Evolutionary conservation across 2,329 filamentous ascomycete genomes (phyloP).

Genomic region (Hypomyces perniciosus): DNA sequence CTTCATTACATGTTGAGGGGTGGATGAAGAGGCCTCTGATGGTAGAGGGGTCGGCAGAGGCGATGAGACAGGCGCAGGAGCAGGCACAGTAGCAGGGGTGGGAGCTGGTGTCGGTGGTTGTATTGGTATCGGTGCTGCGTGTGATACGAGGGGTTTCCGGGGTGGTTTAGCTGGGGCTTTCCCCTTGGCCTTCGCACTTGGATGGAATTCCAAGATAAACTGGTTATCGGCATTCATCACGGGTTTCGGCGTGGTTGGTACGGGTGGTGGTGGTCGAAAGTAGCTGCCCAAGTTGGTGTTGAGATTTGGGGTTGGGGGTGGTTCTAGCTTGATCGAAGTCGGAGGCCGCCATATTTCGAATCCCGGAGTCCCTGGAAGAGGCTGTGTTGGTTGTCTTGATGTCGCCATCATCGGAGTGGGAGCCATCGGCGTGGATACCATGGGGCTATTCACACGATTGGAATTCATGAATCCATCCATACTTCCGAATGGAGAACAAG

Average conservation of each 20-base stretch:
- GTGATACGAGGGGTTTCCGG: conserved; percentile 11
- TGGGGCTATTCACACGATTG: conserved; percentile 23
- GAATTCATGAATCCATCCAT: conserved; percentile 29
- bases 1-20: conserved; percentile 21
- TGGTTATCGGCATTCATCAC: conserved; percentile 29
- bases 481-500: conserved; percentile 26
- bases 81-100: conserved; percentile 4
- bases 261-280: conserved; percentile 35
- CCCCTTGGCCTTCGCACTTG: conserved; percentile 25
- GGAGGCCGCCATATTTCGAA: conserved; percentile 34
- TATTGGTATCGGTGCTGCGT: conserved; percentile 16
- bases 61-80: conserved; percentile 8
- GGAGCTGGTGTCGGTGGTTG: conserved; percentile 12
- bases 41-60: conserved; percentile 24
- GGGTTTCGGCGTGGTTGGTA: conserved; percentile 35
- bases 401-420: conserved; percentile 19
- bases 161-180: conserved; percentile 30
- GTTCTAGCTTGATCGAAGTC: conserved; percentile 23
- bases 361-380: conserved; percentile 29
- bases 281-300: conserved; percentile 21
- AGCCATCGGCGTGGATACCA: conserved; percentile 19
- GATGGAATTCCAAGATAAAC: conserved; percentile 32
- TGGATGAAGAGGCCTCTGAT: conserved; percentile 21
- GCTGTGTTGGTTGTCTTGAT: conserved; percentile 15
- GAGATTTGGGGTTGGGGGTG: conserved; percentile 18